These are phyloP conservation scores for Betula pendula DNA, from an alignment of 306 rosid genomes.

Conservation along the genomic window DNA sequence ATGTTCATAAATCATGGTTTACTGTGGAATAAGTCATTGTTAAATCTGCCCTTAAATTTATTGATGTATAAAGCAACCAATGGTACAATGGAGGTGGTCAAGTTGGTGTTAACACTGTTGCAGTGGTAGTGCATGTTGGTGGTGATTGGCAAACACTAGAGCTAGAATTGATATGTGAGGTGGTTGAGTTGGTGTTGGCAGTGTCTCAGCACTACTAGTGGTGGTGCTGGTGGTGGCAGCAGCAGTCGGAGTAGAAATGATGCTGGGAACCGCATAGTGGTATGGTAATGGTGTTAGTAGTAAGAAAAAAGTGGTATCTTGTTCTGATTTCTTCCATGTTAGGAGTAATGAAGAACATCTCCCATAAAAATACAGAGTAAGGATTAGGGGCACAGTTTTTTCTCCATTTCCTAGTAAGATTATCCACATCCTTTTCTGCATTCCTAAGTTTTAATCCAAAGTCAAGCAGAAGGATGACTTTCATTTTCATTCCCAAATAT, in stretches of 20 bases:
- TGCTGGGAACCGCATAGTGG: not conserved
- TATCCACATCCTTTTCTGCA: not conserved
- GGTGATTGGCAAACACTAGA: not conserved
- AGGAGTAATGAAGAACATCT: not conserved
- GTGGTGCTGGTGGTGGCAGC: not conserved
- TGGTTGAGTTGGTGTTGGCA: constrained; percentile 5
- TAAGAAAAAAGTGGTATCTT: not conserved
- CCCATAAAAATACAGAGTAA: not conserved
- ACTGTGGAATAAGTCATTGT: not conserved
- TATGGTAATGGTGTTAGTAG: not conserved
- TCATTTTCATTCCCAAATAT: not conserved
- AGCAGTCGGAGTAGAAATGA: not conserved
- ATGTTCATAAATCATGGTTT: not conserved
- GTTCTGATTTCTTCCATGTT: not conserved
- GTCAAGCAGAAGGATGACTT: not conserved
- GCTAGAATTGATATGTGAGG: not conserved
- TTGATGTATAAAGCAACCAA: not conserved
- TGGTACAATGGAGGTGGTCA: not conserved
- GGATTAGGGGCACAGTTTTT: not conserved
- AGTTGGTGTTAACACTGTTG: not conserved
- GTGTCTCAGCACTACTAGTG: not conserved
- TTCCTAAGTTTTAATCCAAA: constrained; percentile 10
- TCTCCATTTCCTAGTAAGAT: not conserved
- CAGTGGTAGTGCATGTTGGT: not conserved
- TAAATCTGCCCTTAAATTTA: not conserved